Evolutionary conservation across 768 basidiomycete genomes (phyloP).

Genomic region (Tephrocybe sp.): DNA sequence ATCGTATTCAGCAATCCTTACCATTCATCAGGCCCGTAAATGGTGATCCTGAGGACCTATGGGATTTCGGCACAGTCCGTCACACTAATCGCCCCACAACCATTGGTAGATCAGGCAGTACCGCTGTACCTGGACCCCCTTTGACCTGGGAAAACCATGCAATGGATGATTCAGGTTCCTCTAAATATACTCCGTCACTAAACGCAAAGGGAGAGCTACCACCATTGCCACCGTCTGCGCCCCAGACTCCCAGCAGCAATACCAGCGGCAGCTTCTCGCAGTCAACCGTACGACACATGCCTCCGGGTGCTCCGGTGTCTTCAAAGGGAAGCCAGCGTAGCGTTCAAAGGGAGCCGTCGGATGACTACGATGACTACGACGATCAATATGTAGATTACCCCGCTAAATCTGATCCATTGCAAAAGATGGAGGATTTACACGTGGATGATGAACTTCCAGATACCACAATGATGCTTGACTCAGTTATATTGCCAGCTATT

Average conservation of each 20-base stretch:
- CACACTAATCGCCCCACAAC: slow-evolving; percentile 62
- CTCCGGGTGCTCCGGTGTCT: slow-evolving; percentile 26
- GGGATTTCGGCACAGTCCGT: slow-evolving; percentile 98
- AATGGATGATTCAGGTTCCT: slow-evolving; percentile 44
- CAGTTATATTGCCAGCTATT: slow-evolving; percentile 94
- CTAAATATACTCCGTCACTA: slow-evolving; percentile 29
- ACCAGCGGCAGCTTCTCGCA: slow-evolving; percentile 55
- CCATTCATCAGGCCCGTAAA: slow-evolving; percentile 42
- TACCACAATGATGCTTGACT: slow-evolving; percentile 94
- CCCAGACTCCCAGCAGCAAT: slow-evolving; percentile 37
- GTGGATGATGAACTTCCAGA: slow-evolving; percentile 67
- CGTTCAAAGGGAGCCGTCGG: slow-evolving; percentile 50
- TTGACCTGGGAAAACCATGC: slow-evolving; percentile 82
- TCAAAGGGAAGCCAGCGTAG: slow-evolving; percentile 29
- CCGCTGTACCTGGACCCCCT: slow-evolving; percentile 64
- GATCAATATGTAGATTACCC: slow-evolving; percentile 56
- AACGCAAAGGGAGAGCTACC: slow-evolving; percentile 62
- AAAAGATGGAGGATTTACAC: slow-evolving; percentile 46
- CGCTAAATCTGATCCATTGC: slow-evolving; percentile 43
- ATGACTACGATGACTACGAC: slow-evolving; percentile 68
- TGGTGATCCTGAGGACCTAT: slow-evolving; percentile 78
- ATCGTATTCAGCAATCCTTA: slow-evolving; percentile 3
- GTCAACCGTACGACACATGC: slow-evolving; percentile 68
- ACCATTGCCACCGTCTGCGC: slow-evolving; percentile 45
- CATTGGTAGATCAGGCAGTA: slow-evolving; percentile 64